A percentile compares a stretch with the other conserved stretches of the same genome.
Evolutionary conservation across 192 early-diverging fungal genomes (phyloP).

Genomic region (Anaeromyces robustus): DNA sequence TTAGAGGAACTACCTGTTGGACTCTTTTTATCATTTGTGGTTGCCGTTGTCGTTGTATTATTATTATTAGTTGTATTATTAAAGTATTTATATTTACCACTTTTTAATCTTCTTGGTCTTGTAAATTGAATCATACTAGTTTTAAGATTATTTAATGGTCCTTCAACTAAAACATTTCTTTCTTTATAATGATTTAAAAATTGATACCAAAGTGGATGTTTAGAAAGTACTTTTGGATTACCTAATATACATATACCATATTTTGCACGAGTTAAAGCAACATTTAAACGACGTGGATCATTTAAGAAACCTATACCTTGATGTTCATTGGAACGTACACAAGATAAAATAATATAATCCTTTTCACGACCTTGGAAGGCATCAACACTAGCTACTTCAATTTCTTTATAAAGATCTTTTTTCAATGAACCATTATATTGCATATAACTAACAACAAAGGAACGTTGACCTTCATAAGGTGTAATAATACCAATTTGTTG

Average conservation of each 20-base stretch:
- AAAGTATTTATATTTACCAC: background rate
- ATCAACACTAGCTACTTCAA: slow-evolving; percentile 96
- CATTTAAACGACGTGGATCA: slow-evolving; percentile 81
- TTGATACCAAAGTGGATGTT: slow-evolving; percentile 93
- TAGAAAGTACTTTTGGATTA: slow-evolving; percentile 86
- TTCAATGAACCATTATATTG: slow-evolving; percentile 77
- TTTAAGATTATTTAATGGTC: slow-evolving; percentile 75
- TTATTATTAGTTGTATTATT: background rate
- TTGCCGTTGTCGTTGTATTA: too few species aligned
- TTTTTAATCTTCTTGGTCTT: slow-evolving; percentile 15
- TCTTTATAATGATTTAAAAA: slow-evolving; percentile 85
- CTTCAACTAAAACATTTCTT: slow-evolving; percentile 78
- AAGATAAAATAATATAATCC: slow-evolving; percentile 96
- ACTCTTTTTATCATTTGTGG: background rate
- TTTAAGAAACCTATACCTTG: slow-evolving; percentile 90
- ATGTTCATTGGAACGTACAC: slow-evolving; percentile 93
- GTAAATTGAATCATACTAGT: slow-evolving; percentile 74
- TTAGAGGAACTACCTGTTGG: background rate
- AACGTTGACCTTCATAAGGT: slow-evolving; percentile 96
- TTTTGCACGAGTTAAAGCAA: slow-evolving; percentile 77
- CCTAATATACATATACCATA: slow-evolving; percentile 89
- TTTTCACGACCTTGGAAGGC: slow-evolving; percentile 99
- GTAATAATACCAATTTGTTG: slow-evolving; percentile 95
- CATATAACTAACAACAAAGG: slow-evolving; percentile 92
- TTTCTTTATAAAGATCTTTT: slow-evolving; percentile 93